Evolutionary conservation across 2,329 filamentous ascomycete genomes (phyloP).

Genomic region (Aureobasidium pullulans): DNA sequence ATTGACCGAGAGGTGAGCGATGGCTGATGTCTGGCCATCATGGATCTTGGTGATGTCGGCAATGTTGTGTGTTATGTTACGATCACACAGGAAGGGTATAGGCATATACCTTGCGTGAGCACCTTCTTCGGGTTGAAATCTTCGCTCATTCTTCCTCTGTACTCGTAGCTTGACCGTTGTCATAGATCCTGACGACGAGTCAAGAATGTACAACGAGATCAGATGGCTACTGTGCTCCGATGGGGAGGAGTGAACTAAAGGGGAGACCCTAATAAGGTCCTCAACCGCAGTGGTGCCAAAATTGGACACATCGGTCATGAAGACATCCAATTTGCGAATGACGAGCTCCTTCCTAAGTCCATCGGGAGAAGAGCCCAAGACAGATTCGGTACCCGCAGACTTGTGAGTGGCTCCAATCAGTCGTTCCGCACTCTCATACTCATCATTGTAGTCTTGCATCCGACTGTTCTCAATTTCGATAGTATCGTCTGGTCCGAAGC

Average conservation of each 20-base stretch:
- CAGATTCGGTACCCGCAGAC: slow-evolving; percentile 14
- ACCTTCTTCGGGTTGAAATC: background rate
- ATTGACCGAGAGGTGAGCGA: background rate
- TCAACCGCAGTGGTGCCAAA: background rate
- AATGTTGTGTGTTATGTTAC: slow-evolving; percentile 4
- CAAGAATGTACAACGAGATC: slow-evolving; percentile 3
- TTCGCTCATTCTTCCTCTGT: background rate
- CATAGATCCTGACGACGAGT: slow-evolving; percentile 2
- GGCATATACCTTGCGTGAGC: background rate
- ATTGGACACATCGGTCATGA: slow-evolving; percentile 17
- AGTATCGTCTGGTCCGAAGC: slow-evolving; percentile 25
- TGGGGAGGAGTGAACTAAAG: background rate
- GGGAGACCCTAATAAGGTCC: slow-evolving; percentile 1
- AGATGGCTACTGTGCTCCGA: background rate
- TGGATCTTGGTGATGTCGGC: slow-evolving; percentile 10
- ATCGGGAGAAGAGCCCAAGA: slow-evolving; percentile 25
- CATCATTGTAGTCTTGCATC: slow-evolving; percentile 19
- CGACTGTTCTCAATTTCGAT: slow-evolving; percentile 28
- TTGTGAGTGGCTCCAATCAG: slow-evolving; percentile 14
- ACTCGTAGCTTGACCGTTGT: slow-evolving; percentile 3
- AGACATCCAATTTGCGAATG: slow-evolving; percentile 22
- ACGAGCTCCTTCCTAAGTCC: slow-evolving; percentile 28
- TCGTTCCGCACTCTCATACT: slow-evolving; percentile 10
- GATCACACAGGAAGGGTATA: slow-evolving; percentile 8
- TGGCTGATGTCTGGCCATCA: background rate